phyloP scores from a whole-genome alignment of 2,329 filamentous ascomycete genomes.

The Microcyclosporella mali region DNA sequence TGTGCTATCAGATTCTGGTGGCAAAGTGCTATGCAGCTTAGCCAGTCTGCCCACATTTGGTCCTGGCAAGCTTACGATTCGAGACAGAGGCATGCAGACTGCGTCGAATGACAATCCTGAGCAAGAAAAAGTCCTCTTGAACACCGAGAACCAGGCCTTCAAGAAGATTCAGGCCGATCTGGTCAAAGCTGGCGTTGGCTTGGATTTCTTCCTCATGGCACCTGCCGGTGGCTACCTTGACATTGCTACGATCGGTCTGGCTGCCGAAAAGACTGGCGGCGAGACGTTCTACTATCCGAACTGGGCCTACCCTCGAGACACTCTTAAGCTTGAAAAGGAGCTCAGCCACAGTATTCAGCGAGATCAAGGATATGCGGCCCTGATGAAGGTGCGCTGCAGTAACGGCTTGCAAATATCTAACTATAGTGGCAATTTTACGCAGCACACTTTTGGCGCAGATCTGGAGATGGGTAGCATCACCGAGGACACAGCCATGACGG shows the following conservation, averaged over 20 bases:
- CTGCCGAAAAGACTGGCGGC: slow-evolving; percentile 82
- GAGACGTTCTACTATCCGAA: slow-evolving; percentile 97
- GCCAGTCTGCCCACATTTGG: slow-evolving; percentile 88
- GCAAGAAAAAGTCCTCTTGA: slow-evolving; percentile 84
- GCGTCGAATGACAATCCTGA: slow-evolving; percentile 76
- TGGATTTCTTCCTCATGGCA: slow-evolving; percentile 91
- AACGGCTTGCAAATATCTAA: slow-evolving; percentile 87
- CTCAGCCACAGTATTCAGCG: slow-evolving; percentile 78
- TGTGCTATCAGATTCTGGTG: slow-evolving; percentile 80
- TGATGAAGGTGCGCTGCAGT: slow-evolving; percentile 98
- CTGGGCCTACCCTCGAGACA: slow-evolving; percentile 81
- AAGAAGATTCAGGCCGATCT: slow-evolving; percentile 81
- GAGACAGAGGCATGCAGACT: slow-evolving; percentile 81
- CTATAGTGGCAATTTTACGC: slow-evolving; percentile 96
- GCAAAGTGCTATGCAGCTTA: slow-evolving; percentile 84
- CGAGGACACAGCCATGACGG: slow-evolving; percentile 84
- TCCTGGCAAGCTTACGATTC: slow-evolving; percentile 73
- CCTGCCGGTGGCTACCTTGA: slow-evolving; percentile 88
- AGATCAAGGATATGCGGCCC: slow-evolving; percentile 88
- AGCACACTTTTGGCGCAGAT: slow-evolving; percentile 91
- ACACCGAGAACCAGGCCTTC: slow-evolving; percentile 83
- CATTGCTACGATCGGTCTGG: slow-evolving; percentile 83
- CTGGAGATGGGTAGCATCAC: slow-evolving; percentile 90
- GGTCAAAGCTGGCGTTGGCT: slow-evolving; percentile 77
- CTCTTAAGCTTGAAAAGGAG: slow-evolving; percentile 75